Conservation (phyloP, 1,284 basidiomycete genomes). For the Phenoliferia sp. region DNA sequence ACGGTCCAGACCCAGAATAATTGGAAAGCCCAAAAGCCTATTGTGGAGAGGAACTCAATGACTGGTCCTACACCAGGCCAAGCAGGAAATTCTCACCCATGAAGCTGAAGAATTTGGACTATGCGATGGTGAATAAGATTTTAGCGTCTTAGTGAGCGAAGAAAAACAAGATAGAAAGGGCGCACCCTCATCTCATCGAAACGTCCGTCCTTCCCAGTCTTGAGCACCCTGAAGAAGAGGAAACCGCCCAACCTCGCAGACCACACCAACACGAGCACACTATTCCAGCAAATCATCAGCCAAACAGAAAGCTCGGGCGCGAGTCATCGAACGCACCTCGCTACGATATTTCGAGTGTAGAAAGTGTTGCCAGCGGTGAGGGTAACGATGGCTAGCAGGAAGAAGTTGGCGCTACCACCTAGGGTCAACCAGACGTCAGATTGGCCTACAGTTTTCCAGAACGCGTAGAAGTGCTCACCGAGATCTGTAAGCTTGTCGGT, state of each 20-base stretch:
- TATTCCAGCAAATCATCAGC: background rate
- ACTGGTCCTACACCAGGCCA: too few relatives aligned
- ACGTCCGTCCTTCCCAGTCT: constrained; percentile 39
- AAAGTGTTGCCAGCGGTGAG: constrained; percentile 20
- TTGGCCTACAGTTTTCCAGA: background rate
- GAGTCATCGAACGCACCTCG: background rate
- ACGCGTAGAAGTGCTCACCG: background rate
- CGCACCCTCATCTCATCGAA: constrained; percentile 41
- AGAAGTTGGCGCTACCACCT: constrained; percentile 37
- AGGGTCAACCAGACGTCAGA: constrained; percentile 18
- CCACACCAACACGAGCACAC: constrained; percentile 36
- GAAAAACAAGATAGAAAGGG: constrained; percentile 22
- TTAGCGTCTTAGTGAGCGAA: background rate
- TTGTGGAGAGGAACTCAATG: background rate
- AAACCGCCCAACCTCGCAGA: constrained; percentile 37
- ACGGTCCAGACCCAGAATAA: constrained; percentile 33
- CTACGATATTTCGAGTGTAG: constrained; percentile 36
- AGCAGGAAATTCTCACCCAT: too few relatives aligned
- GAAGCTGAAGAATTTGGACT: background rate
- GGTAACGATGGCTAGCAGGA: constrained; percentile 35
- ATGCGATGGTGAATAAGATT: too few relatives aligned
- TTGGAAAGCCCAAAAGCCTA: constrained; percentile 30
- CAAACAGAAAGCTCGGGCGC: background rate
- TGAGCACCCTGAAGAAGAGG: constrained; percentile 39
- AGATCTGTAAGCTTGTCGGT: constrained; percentile 33